Evolutionary conservation across 371 early-diverging fungal species (phyloP).

Genomic region (Capniomyces stellatus): DNA sequence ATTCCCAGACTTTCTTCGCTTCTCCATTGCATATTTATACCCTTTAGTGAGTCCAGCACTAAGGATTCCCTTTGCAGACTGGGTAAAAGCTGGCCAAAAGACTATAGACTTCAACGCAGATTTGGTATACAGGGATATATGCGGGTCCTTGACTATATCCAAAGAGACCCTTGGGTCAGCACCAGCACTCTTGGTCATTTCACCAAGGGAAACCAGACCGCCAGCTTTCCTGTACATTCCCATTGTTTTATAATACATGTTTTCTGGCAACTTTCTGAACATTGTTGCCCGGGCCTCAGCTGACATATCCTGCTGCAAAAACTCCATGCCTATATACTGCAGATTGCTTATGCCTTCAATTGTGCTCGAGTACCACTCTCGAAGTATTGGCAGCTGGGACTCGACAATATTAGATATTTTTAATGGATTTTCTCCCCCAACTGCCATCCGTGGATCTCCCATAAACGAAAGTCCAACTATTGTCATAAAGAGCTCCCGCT

Average conservation of each 20-base stretch:
- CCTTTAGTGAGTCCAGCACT: constrained; percentile 72
- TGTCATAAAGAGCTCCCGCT: constrained; percentile 59
- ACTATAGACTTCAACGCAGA: constrained; percentile 35
- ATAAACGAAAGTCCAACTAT: constrained; percentile 76
- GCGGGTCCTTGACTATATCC: constrained; percentile 23
- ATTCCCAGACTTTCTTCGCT: no score
- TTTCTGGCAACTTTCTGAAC: constrained; percentile 46
- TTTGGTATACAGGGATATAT: constrained; percentile 21
- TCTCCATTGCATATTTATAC: no score
- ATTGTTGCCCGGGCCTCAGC: constrained; percentile 37
- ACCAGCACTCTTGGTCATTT: constrained; percentile 16
- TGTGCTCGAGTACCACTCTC: constrained; percentile 56
- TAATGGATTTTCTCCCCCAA: constrained; percentile 81
- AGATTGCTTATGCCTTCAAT: constrained; percentile 63
- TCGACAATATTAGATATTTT: constrained; percentile 85
- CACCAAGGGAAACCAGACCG: no score
- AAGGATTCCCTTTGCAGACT: constrained; percentile 78
- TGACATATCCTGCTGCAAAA: constrained; percentile 40
- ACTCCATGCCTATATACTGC: constrained; percentile 34
- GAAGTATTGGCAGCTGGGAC: constrained; percentile 57
- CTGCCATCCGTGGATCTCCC: constrained; percentile 81
- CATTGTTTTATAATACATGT: constrained; percentile 31
- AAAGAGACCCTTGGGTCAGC: constrained; percentile 7
- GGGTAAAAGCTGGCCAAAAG: constrained; percentile 61
- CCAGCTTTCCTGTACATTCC: no score